These are phyloP conservation scores for Aspergillus homomorphus DNA, from an alignment of 495 filamentous ascomycete genomes.

Conservation along the genomic window DNA sequence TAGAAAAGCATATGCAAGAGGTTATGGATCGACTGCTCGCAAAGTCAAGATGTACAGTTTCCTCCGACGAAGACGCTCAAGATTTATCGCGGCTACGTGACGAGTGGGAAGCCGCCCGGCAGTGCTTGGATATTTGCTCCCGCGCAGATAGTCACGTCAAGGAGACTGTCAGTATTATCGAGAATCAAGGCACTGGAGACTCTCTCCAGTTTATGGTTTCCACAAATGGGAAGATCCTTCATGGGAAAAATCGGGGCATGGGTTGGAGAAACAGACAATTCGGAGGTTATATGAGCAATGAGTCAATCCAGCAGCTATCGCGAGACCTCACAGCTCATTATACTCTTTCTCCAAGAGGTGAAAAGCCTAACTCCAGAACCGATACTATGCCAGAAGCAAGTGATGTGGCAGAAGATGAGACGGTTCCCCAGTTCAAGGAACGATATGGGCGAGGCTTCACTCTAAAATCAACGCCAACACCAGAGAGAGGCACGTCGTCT, in stretches of 20 bases:
- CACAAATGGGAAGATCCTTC: constrained; percentile 33
- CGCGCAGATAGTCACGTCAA: constrained; percentile 31
- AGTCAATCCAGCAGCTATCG: constrained; percentile 38
- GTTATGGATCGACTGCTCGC: constrained; percentile 31
- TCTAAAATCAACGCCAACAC: constrained; percentile 5
- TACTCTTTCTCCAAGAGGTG: constrained; percentile 4
- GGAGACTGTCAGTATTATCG: constrained; percentile 33
- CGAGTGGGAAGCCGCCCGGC: constrained; percentile 37
- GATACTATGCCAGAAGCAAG: constrained; percentile 6
- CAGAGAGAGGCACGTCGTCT: too few relatives aligned
- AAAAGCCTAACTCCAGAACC: constrained; percentile 13
- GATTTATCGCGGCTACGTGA: constrained; percentile 36
- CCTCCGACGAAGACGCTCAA: constrained; percentile 30
- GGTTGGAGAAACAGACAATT: constrained; percentile 43
- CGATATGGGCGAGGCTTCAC: constrained; percentile 34
- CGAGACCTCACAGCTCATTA: constrained; percentile 28
- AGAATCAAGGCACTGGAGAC: constrained; percentile 39
- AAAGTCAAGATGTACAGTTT: constrained; percentile 28
- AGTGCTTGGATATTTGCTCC: constrained; percentile 38
- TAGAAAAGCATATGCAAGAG: constrained; percentile 35
- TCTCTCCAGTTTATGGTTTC: constrained; percentile 43
- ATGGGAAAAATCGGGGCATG: constrained; percentile 37
- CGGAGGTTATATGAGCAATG: constrained; percentile 37
- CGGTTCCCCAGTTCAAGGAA: constrained; percentile 27
- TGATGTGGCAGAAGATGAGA: constrained; percentile 5